phyloP scores from a whole-genome alignment of 352 stramenopile species.

The Phytopythium kandeliae region DNA sequence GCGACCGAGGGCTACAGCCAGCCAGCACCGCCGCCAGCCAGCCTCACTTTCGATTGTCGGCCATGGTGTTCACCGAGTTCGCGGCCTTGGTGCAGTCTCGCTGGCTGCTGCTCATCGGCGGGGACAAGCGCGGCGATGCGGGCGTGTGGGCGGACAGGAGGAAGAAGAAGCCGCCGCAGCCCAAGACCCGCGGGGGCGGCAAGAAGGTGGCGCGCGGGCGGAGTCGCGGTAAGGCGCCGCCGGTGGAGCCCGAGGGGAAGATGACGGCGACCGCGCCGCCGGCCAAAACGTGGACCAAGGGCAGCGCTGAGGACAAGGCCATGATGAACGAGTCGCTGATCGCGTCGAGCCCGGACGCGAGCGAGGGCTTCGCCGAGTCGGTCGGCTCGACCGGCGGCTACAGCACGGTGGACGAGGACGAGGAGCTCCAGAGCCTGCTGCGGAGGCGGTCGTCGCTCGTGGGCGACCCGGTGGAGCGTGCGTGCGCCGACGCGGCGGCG shows the following conservation, averaged over 20 bases:
- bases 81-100: constrained; percentile 24
- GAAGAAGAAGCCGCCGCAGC: too few relatives aligned
- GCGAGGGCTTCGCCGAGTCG: constrained; percentile 23
- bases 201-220: constrained; percentile 17
- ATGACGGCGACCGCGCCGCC: background rate
- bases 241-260: too few relatives aligned
- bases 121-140: constrained; percentile 15
- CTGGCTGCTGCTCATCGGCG: constrained; percentile 22
- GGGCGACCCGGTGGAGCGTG: constrained; percentile 15
- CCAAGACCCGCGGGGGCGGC: too few relatives aligned
- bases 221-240: too few relatives aligned
- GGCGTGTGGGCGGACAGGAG: constrained; percentile 12
- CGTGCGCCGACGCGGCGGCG: constrained; percentile 2
- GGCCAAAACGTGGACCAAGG: background rate
- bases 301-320: background rate
- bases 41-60: constrained; percentile 1
- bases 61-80: constrained; percentile 36
- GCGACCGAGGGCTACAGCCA: background rate
- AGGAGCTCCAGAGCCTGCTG: constrained; percentile 24
- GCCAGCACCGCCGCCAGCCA: too few relatives aligned
- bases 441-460: constrained; percentile 6
- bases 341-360: background rate
- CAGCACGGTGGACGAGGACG: constrained; percentile 37
- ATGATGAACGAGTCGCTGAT: constrained; percentile 9
- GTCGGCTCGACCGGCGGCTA: constrained; percentile 19